These are phyloP conservation scores for Zygosaccharomyces pseudobailii DNA, from an alignment of 1,139 yeast species.

Conservation along the genomic window DNA sequence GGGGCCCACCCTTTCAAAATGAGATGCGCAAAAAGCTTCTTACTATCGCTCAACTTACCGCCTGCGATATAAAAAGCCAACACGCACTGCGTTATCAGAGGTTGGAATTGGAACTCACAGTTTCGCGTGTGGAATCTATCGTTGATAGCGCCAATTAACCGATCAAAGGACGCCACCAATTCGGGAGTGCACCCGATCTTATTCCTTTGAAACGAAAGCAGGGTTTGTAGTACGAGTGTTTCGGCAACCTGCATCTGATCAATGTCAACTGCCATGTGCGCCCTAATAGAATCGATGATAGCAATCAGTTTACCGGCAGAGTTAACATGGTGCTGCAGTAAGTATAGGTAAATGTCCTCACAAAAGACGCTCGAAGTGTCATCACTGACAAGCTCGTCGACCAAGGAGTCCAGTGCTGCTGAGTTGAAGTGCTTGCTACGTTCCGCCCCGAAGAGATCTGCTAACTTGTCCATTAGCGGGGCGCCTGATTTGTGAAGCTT, in stretches of 20 bases:
- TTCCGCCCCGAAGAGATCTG: conserved; percentile 9
- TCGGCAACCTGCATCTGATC: conserved; percentile 17
- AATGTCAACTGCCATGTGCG: conserved; percentile 11
- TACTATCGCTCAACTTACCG: conserved; percentile 14
- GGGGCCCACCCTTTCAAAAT: conserved; percentile 14
- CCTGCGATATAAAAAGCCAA: conserved; percentile 11
- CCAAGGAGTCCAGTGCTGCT: conserved; percentile 10
- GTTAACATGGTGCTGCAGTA: conserved; percentile 17
- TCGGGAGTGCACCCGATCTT: conserved; percentile 1
- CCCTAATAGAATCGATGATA: conserved; percentile 12
- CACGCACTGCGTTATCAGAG: conserved; percentile 11
- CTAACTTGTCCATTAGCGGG: conserved; percentile 9
- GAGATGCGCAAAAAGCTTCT: conserved; percentile 11
- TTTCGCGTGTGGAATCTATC: conserved; percentile 12
- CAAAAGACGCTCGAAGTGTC: conserved; percentile 11
- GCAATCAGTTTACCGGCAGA: conserved; percentile 12
- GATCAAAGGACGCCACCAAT: conserved; percentile 5
- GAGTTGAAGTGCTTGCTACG: conserved; percentile 7
- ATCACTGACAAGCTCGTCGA: conserved; percentile 12
- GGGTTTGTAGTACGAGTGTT: conserved; percentile 11
- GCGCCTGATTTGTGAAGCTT: conserved; percentile 7
- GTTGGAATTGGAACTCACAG: conserved; percentile 13
- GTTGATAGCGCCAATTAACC: conserved; percentile 9
- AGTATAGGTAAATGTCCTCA: conserved; percentile 18
- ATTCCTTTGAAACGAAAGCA: conserved; percentile 10